Evolutionary conservation across 257 asterid genomes (phyloP), one percentile per base, ranked within the genome.

Genomic region (Salvia hispanica): DNA sequence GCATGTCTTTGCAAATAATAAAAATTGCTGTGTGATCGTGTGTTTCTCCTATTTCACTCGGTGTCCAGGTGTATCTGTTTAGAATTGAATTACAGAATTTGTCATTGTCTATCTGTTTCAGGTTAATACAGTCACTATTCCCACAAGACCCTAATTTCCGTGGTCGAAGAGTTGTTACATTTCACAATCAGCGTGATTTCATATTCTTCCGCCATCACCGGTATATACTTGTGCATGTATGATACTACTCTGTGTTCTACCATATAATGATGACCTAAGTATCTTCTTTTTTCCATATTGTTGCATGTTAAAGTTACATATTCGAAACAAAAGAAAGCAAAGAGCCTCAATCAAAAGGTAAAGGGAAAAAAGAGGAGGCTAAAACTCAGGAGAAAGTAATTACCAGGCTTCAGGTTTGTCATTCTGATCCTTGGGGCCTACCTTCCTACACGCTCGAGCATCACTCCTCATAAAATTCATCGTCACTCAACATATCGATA

Each of bases 171-270:
- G 97, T 90, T 67, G 97, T 86, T 71, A 90, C 97, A 36, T 93
- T 93, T 51, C 99, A 90, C 84, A 90, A 93, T 75, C 99, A 93
- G 70, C 96, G 99, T 62, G 99, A 90, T 73, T 93, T 86, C 68
- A 81, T 93, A 72, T 93, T 93, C 74, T 90, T 93, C 85, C 96
- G 96, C 47, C 97, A 90, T 79, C 96, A 88, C 64, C 92, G 99
- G 96, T 92, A 28, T 72, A 77, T 48, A 55, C 33, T 53, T 47
- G 70, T 47, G 34, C 42, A 72, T 15, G 28, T 55, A 42, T 58
- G 42, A 53, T 53, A 6, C 8, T 54, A 39, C 53, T 61, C 10
- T 31, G 5, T 31, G 28, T 66, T 7, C 25, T 8, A 18, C 43
- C 62, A 43, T 62, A 3, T 36, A 31, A 21, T 56, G 54, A 21